Evolutionary conservation across 208 protist genomes (phyloP).

Genomic region (Naegleria gruberi): DNA sequence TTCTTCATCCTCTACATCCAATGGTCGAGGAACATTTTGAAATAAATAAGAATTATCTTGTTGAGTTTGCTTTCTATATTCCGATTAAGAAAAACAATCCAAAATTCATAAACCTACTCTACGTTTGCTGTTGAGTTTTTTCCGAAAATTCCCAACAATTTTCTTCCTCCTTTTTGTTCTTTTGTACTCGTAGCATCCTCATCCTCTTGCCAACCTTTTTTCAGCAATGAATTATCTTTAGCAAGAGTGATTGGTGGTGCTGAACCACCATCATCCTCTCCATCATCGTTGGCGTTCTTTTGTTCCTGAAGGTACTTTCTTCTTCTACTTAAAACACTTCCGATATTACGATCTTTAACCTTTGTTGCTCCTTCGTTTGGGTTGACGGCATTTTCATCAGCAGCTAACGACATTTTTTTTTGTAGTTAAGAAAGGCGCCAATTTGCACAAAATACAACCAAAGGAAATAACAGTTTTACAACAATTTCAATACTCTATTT

Average conservation of each 20-base stretch:
- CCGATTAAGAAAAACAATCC: too few species aligned
- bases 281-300: not conserved
- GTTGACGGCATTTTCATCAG: not conserved
- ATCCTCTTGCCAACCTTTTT: not conserved
- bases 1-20: not conserved
- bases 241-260: too few species aligned
- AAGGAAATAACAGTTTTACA: too few species aligned
- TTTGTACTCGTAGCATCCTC: not conserved
- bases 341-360: not conserved
- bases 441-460: not conserved
- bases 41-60: not conserved
- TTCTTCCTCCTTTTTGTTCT: not conserved
- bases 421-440: not conserved
- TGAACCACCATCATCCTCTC: not conserved
- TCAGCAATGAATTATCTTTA: not conserved
- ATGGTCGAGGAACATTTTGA: not conserved
- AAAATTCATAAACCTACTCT: not conserved
- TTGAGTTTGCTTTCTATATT: not conserved
- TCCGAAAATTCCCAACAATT: not conserved
- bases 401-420: not conserved
- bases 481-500: not conserved
- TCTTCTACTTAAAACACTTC: not conserved
- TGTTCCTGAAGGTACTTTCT: not conserved
- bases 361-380: not conserved
- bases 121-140: not conserved